Evolutionary conservation across 169 alveolate species (phyloP).

Genomic region (Plasmodium yoelii): DNA sequence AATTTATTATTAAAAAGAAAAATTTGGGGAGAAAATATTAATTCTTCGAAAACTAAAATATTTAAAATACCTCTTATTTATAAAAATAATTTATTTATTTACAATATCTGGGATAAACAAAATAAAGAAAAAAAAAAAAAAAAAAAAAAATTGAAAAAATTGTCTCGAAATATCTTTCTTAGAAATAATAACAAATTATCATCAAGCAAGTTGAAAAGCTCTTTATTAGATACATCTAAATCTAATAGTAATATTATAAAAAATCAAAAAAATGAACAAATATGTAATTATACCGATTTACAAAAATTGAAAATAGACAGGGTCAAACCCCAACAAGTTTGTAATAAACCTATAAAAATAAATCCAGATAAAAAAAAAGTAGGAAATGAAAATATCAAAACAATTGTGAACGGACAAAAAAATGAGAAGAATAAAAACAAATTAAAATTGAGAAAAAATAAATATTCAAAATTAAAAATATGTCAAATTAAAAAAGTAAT

Average conservation of each 20-base stretch:
- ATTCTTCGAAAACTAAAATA: slow-evolving; percentile 60
- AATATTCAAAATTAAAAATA: no score
- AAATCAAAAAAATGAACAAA: background rate
- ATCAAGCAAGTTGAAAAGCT: background rate
- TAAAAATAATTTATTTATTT: slow-evolving; percentile 15
- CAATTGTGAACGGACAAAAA: background rate
- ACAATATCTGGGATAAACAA: slow-evolving; percentile 1
- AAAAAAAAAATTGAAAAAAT: background rate
- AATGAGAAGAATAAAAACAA: background rate
- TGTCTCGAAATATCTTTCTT: background rate
- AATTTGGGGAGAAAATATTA: slow-evolving; percentile 75
- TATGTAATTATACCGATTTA: background rate
- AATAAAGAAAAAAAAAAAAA: background rate
- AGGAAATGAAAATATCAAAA: background rate
- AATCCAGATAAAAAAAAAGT: background rate
- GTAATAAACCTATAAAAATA: background rate
- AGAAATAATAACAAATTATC: background rate
- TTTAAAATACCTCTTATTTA: slow-evolving; percentile 65
- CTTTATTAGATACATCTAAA: background rate
- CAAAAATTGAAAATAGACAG: background rate
- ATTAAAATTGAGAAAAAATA: no score
- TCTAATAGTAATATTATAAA: background rate
- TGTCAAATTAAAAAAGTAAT: background rate
- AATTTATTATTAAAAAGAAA: slow-evolving; percentile 44
- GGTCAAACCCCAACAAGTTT: background rate